Percentiles rank a stretch among this genome's conserved stretches.
Evolutionary conservation across 139 green algal species (phyloP).

Genomic region (Eudorina sp.): DNA sequence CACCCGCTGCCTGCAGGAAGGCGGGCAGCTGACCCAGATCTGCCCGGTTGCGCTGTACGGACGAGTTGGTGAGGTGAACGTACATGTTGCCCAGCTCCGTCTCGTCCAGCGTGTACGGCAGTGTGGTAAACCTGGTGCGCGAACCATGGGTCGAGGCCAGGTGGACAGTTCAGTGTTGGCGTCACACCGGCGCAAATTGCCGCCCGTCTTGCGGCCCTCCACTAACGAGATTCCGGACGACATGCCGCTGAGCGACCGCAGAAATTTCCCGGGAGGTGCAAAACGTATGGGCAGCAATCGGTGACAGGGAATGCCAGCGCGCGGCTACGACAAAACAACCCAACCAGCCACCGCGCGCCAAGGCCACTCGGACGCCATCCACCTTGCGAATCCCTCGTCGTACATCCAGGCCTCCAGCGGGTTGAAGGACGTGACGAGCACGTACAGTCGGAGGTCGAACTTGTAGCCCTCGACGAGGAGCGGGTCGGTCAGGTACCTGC

Average conservation of each 20-base stretch:
- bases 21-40: conserved; percentile 29
- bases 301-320: too few relatives aligned
- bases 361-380: too few relatives aligned
- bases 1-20: conserved; percentile 44
- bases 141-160: not conserved
- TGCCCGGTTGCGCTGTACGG: conserved; percentile 47
- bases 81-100: conserved; percentile 56
- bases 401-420: conserved; percentile 67
- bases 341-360: too few relatives aligned
- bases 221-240: too few relatives aligned
- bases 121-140: conserved; percentile 49
- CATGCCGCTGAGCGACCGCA: too few relatives aligned
- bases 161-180: too few relatives aligned
- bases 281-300: too few relatives aligned
- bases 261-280: too few relatives aligned
- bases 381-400: conserved; percentile 62
- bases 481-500: conserved; percentile 46
- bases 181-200: too few relatives aligned
- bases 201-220: too few relatives aligned
- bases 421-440: conserved; percentile 72
- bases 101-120: conserved; percentile 58
- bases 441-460: conserved; percentile 84
- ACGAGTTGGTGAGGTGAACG: conserved; percentile 88
- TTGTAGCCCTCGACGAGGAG: conserved; percentile 65
- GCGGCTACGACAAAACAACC: too few relatives aligned